Conservation (phyloP, 345 rosid species). For the Lagerstroemia speciosa region DNA sequence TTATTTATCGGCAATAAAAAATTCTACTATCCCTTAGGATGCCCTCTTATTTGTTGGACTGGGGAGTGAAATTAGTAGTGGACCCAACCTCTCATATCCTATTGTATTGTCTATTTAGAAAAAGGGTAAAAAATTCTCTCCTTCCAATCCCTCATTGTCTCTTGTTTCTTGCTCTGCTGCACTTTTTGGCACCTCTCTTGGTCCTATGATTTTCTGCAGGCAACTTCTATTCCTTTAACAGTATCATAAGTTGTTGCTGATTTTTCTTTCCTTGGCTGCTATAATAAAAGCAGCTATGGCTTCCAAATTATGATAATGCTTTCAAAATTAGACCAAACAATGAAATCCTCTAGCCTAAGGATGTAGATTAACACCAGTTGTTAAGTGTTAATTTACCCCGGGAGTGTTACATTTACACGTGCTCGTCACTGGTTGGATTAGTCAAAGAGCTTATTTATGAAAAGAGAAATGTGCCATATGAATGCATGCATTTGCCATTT, state of each 20-base stretch:
- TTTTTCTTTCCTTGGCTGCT: background rate
- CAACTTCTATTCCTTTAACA: slow-evolving; percentile 1
- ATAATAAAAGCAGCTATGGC: background rate
- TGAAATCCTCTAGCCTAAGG: too few species aligned
- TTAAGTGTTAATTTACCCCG: too few species aligned
- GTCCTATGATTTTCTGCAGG: background rate
- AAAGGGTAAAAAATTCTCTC: background rate
- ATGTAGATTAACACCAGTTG: too few species aligned
- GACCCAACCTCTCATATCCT: background rate
- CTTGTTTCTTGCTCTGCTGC: slow-evolving; percentile 12
- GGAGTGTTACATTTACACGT: background rate
- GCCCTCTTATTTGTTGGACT: background rate
- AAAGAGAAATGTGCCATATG: background rate
- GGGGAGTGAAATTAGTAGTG: too few species aligned
- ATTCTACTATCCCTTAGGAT: background rate
- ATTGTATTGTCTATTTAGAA: background rate
- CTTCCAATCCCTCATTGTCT: slow-evolving; percentile 6
- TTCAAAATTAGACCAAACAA: too few species aligned
- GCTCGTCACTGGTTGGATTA: background rate
- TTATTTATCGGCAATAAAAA: background rate
- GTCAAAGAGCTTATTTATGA: background rate
- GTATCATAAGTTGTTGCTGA: background rate
- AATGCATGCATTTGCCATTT: background rate
- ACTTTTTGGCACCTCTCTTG: slow-evolving; percentile 5
- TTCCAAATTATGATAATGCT: background rate